Conservation (phyloP, 2,329 filamentous ascomycete species). For the Phoma herbarum region DNA sequence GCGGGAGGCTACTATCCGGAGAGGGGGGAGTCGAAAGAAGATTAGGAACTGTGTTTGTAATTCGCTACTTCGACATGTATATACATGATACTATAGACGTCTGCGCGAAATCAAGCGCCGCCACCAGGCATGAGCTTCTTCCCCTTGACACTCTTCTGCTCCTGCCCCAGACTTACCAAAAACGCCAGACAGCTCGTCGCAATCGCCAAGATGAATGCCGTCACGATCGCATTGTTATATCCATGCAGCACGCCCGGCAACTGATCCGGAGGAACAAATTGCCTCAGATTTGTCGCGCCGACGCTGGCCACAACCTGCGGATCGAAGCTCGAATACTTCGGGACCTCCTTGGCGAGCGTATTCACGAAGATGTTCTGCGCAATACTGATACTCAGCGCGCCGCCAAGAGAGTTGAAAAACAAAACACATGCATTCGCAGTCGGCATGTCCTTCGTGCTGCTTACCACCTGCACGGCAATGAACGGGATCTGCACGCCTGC, state of each 20-base stretch:
- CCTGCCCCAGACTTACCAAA: constrained; percentile 57
- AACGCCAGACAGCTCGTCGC: constrained; percentile 53
- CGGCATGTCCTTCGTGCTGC: constrained; percentile 52
- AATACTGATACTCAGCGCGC: constrained; percentile 71
- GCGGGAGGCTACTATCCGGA: constrained; percentile 58
- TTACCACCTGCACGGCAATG: constrained; percentile 56
- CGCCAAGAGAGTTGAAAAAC: constrained; percentile 72
- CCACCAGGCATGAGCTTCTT: constrained; percentile 55
- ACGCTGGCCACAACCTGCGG: constrained; percentile 53
- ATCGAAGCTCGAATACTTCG: constrained; percentile 53
- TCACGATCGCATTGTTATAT: constrained; percentile 66
- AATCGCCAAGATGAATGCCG: constrained; percentile 65
- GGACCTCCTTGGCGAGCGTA: constrained; percentile 64
- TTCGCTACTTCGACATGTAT: neutral
- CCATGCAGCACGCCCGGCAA: constrained; percentile 64
- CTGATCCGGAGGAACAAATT: constrained; percentile 60
- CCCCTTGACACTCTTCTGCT: constrained; percentile 67
- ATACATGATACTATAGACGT: neutral
- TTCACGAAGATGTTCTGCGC: constrained; percentile 75
- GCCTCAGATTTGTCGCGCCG: constrained; percentile 66
- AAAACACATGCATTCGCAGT: constrained; percentile 56
- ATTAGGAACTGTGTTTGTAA: neutral
- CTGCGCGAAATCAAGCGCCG: constrained; percentile 25
- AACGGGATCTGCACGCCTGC: constrained; percentile 56
- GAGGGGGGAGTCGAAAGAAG: constrained; percentile 50